Conservation (phyloP, 331 rosid species). For the Telfairia occidentalis region DNA sequence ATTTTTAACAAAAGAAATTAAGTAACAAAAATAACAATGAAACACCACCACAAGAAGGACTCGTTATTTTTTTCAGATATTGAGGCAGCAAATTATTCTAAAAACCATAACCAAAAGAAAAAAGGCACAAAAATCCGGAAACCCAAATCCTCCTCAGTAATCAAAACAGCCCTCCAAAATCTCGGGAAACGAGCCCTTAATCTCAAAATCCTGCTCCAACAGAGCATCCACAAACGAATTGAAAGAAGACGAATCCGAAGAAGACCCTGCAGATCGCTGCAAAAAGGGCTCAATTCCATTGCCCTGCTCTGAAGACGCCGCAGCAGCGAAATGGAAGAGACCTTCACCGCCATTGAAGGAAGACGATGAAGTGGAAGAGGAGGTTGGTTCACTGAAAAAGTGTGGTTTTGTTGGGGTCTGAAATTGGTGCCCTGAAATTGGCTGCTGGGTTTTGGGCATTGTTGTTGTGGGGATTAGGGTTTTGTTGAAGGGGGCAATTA, state of each 20-base stretch:
- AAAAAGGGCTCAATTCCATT: conserved; percentile 7
- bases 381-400: conserved; percentile 38
- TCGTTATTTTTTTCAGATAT: too few species aligned
- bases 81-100: too few species aligned
- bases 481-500: conserved; percentile 13
- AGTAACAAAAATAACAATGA: too few species aligned
- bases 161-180: conserved; percentile 54
- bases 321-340: conserved; percentile 32
- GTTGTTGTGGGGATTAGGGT: conserved; percentile 14
- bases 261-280: conserved; percentile 16
- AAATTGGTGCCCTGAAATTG: conserved; percentile 24
- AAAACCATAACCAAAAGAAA: too few species aligned
- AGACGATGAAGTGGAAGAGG: conserved; percentile 36
- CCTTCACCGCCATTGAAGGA: conserved; percentile 52
- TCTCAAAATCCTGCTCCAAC: conserved; percentile 64
- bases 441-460: conserved; percentile 19
- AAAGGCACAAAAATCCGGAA: not conserved
- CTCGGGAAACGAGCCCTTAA: conserved; percentile 58
- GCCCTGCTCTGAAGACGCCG: not conserved
- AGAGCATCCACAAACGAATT: conserved; percentile 59
- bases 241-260: conserved; percentile 25
- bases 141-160: conserved; percentile 11
- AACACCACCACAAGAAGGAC: too few species aligned
- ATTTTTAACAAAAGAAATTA: too few species aligned
- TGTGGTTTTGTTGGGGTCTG: conserved; percentile 28